Evolutionary conservation across 164 flowering plant genomes (phyloP).

Genomic region (Vitis riparia): DNA sequence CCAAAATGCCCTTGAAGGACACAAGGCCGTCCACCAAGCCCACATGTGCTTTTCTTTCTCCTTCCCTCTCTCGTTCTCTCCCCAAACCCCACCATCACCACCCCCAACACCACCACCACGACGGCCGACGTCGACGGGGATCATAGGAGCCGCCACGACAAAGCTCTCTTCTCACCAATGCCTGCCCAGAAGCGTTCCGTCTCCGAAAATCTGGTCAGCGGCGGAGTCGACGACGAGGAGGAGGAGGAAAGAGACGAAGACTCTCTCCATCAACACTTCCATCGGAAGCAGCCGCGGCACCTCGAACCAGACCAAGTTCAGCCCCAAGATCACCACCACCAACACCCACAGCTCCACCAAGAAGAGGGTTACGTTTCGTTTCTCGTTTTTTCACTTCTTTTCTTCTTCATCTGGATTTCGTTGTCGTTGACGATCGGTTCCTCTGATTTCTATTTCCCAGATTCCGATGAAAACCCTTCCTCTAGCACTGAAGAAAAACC

Average conservation of each 20-base stretch:
- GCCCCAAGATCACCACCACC: no score
- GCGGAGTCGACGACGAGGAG: neutral
- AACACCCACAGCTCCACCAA: neutral
- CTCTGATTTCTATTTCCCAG: constrained; percentile 22
- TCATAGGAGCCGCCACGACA: no score
- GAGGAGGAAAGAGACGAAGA: constrained; percentile 7
- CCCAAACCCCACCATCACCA: no score
- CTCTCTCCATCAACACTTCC: no score
- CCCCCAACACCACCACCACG: no score
- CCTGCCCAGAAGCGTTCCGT: constrained; percentile 33
- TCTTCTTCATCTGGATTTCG: neutral
- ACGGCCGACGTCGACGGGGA: no score
- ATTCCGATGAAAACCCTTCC: constrained; percentile 34
- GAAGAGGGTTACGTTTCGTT: constrained; percentile 11
- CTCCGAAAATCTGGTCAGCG: constrained; percentile 19
- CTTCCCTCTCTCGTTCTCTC: no score
- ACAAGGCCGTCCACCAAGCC: constrained; percentile 8
- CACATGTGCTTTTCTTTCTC: constrained; percentile 8
- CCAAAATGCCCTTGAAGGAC: neutral
- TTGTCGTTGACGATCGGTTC: neutral
- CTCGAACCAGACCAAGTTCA: no score
- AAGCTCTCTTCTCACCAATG: constrained; percentile 17
- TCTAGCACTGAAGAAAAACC: constrained; percentile 27
- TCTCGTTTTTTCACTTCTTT: neutral
- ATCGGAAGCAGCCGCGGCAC: no score